Conservation (phyloP, 306 rosid genomes). For the Canavalia gladiata region DNA sequence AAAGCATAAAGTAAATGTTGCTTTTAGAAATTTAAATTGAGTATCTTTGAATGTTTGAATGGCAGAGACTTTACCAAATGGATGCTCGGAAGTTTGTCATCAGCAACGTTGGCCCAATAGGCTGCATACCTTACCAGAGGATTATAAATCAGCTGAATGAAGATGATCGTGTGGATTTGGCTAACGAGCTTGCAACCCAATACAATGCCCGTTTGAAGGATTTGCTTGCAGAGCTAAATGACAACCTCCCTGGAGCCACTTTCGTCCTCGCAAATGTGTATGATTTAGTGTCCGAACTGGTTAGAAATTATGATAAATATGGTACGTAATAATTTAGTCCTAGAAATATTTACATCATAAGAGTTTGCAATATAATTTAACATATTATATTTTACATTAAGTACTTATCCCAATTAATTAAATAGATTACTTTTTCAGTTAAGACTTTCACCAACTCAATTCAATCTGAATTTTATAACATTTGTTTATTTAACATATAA, state of each 20-base stretch:
- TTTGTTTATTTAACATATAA: background rate
- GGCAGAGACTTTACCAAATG: slow-evolving; percentile 70
- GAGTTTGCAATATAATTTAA: background rate
- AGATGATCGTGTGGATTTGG: slow-evolving; percentile 70
- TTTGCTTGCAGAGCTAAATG: slow-evolving; percentile 65
- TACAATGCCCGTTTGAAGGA: slow-evolving; percentile 77
- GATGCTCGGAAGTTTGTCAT: slow-evolving; percentile 81
- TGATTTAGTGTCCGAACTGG: slow-evolving; percentile 68
- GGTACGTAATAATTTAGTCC: slow-evolving; percentile 49
- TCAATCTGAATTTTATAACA: background rate
- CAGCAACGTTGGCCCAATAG: slow-evolving; percentile 81
- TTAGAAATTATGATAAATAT: slow-evolving; percentile 61
- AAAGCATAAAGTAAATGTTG: background rate
- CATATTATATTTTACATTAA: background rate
- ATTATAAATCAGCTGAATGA: slow-evolving; percentile 68
- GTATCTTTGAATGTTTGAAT: background rate
- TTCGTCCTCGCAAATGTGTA: slow-evolving; percentile 78
- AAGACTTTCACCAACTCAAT: background rate
- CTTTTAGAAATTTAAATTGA: background rate
- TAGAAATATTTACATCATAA: background rate
- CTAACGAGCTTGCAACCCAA: slow-evolving; percentile 69
- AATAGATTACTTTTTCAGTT: background rate
- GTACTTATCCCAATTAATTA: too few relatives aligned
- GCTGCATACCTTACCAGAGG: slow-evolving; percentile 89
- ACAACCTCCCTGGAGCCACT: slow-evolving; percentile 70